Evolutionary conservation across 805 yeast species (phyloP), one percentile per base, ranked within the genome.

Genomic region (Spathaspora hagerdaliae): DNA sequence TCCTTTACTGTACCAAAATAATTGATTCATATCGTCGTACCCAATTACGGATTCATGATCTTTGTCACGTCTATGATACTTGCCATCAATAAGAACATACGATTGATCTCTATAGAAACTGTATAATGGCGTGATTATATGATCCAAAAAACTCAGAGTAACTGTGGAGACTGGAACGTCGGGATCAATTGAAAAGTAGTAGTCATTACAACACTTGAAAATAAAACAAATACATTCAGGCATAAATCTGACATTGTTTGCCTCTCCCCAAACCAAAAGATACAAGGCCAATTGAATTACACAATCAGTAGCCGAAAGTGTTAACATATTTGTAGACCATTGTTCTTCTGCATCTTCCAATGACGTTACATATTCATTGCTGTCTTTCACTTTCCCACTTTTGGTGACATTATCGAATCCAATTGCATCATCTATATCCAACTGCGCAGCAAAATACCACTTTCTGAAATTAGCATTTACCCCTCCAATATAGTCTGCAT

Each of bases 191-290:
- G 83, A 74, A 51, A 77, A 78, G 53, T 75, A 84, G 52, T 75
- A 75, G 56, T 85, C 91, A 40, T 78, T 76, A 41, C 95, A 88
- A 54, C 95, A 84, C 56, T 88, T 87, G 69, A 83, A 88, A 26
- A 89, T 78, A 53, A 90, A 89, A 50, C 95, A 87, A 19, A 89
- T 59, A 55, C 96, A 87, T 58, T 89, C 97, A 0, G 97, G 96
- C 81, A 89, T 83, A 55, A 86, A 89, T 50, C 97, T 73, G 2
- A 89, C 59, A 54, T 87, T 90, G 57, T 86, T 87, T 0, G 96
- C 89, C 59, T 89, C 97, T 0, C 96, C 95, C 97, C 97, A 89
- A 50, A 87, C 78, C 45, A 87, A 61, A 10, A 89, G 69, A 56
- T 82, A 90, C 7, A 89, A 63, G 0, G 87, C 80, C 13, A 89